These are phyloP conservation scores for Solidago caesia DNA, from an alignment of 129 eudicot species.

Conservation along the genomic window DNA sequence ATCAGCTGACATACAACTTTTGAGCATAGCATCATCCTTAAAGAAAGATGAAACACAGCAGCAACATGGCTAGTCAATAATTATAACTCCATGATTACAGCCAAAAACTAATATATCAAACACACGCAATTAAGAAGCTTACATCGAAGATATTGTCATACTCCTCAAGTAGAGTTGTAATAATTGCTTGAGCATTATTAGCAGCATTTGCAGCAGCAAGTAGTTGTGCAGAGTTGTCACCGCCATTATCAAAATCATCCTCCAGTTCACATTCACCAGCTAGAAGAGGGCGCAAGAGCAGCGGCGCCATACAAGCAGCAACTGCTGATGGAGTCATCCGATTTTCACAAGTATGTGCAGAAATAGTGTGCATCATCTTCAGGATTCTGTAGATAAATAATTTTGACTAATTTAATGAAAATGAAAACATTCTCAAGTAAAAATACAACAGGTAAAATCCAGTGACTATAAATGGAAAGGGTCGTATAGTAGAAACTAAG, in stretches of 20 bases:
- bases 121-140: slow-evolving; percentile 32
- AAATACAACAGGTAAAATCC: not conserved
- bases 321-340: slow-evolving; percentile 91
- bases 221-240: slow-evolving; percentile 85
- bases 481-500: too few species aligned
- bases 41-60: slow-evolving; percentile 21
- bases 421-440: not conserved
- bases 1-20: slow-evolving; percentile 80
- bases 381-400: slow-evolving; percentile 52
- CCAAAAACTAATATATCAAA: not conserved
- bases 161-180: slow-evolving; percentile 78
- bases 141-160: slow-evolving; percentile 81
- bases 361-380: slow-evolving; percentile 90
- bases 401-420: slow-evolving; percentile 15
- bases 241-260: slow-evolving; percentile 75
- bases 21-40: slow-evolving; percentile 72
- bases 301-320: slow-evolving; percentile 98
- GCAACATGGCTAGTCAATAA: not conserved
- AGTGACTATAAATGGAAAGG: too few species aligned
- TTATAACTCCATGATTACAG: not conserved
- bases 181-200: slow-evolving; percentile 87
- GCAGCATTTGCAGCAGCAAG: slow-evolving; percentile 99
- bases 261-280: slow-evolving; percentile 93
- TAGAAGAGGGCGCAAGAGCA: slow-evolving; percentile 85
- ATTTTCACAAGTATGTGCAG: slow-evolving; percentile 66